These are phyloP conservation scores for Amauroascus niger DNA, from an alignment of 2,329 filamentous ascomycete genomes.

Conservation along the genomic window DNA sequence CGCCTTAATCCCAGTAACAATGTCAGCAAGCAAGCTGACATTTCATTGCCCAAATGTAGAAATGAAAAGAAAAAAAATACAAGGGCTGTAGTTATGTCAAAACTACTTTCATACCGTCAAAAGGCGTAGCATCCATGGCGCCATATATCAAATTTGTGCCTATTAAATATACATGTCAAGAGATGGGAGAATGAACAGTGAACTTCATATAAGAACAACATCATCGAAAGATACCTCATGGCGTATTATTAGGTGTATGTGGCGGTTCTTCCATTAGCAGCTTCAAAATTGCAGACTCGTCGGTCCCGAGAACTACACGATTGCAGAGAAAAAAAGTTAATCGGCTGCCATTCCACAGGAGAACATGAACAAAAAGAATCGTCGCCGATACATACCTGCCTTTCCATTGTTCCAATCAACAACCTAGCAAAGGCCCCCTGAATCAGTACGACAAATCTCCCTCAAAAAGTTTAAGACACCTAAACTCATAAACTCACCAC, in stretches of 20 bases:
- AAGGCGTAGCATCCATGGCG: neutral
- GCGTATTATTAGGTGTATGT: conserved; percentile 10
- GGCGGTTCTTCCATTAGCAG: conserved; percentile 34
- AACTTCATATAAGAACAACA: neutral
- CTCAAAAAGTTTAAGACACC: neutral
- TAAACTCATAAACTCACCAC: conserved; percentile 49
- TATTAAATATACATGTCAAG: neutral
- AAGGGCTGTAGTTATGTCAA: no score
- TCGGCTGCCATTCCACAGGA: neutral
- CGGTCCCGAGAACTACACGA: conserved; percentile 55
- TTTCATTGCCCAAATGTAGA: no score
- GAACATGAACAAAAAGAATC: neutral
- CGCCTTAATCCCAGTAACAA: no score
- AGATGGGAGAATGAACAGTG: neutral
- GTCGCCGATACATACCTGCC: conserved; percentile 45
- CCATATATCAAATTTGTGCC: neutral
- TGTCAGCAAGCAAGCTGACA: no score
- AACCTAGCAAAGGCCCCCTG: conserved; percentile 33
- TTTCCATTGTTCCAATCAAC: conserved; percentile 94
- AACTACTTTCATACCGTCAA: no score
- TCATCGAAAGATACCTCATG: neutral
- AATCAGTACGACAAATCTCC: no score
- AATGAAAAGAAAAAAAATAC: no score
- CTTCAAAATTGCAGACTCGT: conserved; percentile 81
- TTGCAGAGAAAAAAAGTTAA: neutral